Evolutionary conservation across 441 rosid species (phyloP).

Genomic region (Brassica hybrid): DNA sequence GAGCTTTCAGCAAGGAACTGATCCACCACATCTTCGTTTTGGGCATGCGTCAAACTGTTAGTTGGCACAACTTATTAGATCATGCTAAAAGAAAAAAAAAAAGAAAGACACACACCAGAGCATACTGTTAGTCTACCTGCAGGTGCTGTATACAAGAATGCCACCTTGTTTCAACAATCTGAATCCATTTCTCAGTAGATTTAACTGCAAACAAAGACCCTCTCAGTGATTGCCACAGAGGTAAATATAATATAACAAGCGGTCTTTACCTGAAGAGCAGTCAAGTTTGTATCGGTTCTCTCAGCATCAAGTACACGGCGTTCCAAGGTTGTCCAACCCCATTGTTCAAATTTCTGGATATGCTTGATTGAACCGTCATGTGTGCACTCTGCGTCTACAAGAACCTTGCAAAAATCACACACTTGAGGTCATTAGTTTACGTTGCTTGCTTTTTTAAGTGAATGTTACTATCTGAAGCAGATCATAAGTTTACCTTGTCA

Average conservation of each 20-base stretch:
- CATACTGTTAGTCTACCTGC: conserved; percentile 62
- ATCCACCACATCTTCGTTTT: conserved; percentile 87
- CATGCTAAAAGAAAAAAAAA: not conserved
- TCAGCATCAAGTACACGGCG: conserved; percentile 86
- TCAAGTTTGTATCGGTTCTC: conserved; percentile 69
- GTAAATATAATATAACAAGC: not conserved
- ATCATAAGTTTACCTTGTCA: conserved; percentile 72
- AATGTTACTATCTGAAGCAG: too few species aligned
- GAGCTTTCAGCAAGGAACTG: conserved; percentile 66
- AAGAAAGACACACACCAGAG: not conserved
- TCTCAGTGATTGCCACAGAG: conserved; percentile 5
- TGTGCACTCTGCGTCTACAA: conserved; percentile 98
- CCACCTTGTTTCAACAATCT: conserved; percentile 82
- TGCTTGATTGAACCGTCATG: conserved; percentile 94
- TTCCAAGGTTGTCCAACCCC: conserved; percentile 95
- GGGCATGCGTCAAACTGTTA: conserved; percentile 82
- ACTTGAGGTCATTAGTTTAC: not conserved
- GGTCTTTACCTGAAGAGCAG: conserved; percentile 71
- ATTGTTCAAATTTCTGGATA: conserved; percentile 87
- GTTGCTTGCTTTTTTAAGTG: not conserved
- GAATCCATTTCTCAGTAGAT: conserved; percentile 85
- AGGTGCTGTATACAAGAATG: conserved; percentile 85
- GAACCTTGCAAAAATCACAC: conserved; percentile 55
- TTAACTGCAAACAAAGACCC: conserved; percentile 55
- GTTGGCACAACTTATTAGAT: conserved; percentile 23